phyloP scores from a whole-genome alignment of 2,329 filamentous ascomycete genomes.

The Sphaerulina vaccinii region DNA sequence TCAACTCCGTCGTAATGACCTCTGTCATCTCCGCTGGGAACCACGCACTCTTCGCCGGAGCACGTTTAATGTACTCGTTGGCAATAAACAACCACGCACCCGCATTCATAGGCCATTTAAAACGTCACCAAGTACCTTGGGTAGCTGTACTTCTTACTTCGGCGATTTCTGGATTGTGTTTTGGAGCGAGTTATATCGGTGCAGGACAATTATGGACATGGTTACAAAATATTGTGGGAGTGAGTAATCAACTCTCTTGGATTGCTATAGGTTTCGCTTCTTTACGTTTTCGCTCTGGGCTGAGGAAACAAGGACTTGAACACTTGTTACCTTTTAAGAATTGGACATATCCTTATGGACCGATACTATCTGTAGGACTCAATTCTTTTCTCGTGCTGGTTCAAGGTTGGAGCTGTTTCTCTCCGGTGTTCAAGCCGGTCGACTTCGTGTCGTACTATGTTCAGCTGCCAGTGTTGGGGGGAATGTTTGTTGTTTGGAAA shows the following conservation, averaged over 20 bases:
- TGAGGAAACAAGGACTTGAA: constrained; percentile 59
- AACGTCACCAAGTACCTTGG: constrained; percentile 54
- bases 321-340: constrained; percentile 64
- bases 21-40: constrained; percentile 60
- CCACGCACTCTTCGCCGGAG: constrained; percentile 58
- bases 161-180: constrained; percentile 50
- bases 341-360: constrained; percentile 65
- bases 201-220: constrained; percentile 65
- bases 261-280: constrained; percentile 63
- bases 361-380: constrained; percentile 56
- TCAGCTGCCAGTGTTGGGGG: constrained; percentile 60
- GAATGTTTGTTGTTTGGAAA: constrained; percentile 59
- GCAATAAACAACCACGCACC: constrained; percentile 58
- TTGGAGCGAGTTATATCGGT: constrained; percentile 63
- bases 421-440: constrained; percentile 56
- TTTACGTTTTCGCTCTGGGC: constrained; percentile 61
- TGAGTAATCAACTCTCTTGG: constrained; percentile 68
- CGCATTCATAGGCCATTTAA: constrained; percentile 52
- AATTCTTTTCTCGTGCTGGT: constrained; percentile 62
- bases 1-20: constrained; percentile 62
- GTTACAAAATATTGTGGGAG: constrained; percentile 66
- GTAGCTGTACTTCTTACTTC: constrained; percentile 46
- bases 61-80: constrained; percentile 58
- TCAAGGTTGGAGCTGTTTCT: constrained; percentile 65
- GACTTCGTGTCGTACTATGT: constrained; percentile 63